phyloP scores from a whole-genome alignment of 139 green algal genomes.

The Micractinium conductrix region DNA sequence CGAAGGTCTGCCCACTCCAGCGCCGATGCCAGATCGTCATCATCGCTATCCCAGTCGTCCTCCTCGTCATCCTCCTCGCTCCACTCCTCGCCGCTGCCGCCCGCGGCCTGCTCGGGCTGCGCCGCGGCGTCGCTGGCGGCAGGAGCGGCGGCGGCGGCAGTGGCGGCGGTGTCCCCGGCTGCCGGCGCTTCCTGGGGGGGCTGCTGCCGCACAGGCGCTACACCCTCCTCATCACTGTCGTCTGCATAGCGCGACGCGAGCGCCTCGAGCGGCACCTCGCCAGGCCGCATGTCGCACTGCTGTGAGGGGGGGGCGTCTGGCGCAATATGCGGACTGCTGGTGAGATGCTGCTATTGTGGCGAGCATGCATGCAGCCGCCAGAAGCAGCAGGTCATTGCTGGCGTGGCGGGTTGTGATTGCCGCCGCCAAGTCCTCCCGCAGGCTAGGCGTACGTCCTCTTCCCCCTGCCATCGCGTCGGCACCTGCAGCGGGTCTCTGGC shows the following conservation, averaged over 20 bases:
- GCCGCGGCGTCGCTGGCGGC: background rate
- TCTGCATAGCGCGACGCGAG: constrained; percentile 31
- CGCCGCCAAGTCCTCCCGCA: too few relatives aligned
- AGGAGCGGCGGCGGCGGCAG: background rate
- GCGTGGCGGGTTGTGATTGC: too few relatives aligned
- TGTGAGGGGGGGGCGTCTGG: background rate
- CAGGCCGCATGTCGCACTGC: background rate
- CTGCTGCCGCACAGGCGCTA: background rate
- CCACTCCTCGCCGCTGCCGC: constrained; percentile 3
- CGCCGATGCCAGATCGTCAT: constrained; percentile 66
- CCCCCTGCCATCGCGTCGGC: too few relatives aligned
- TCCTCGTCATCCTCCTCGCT: constrained; percentile 49
- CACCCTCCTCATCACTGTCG: constrained; percentile 18
- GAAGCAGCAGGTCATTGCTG: too few relatives aligned
- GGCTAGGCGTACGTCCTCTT: background rate
- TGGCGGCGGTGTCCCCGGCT: background rate
- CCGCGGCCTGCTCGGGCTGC: background rate
- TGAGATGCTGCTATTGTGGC: background rate
- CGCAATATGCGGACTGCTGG: background rate
- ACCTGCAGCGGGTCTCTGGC: background rate
- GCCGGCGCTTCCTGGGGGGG: background rate
- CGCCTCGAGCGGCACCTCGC: constrained; percentile 4
- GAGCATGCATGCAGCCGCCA: too few relatives aligned
- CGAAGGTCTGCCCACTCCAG: constrained; percentile 80
- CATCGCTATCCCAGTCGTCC: constrained; percentile 49